Percentiles rank a stretch among this genome's conserved stretches.
Evolutionary conservation across 805 yeast genomes (phyloP).

Genomic region (Myxozyma udenii): DNA sequence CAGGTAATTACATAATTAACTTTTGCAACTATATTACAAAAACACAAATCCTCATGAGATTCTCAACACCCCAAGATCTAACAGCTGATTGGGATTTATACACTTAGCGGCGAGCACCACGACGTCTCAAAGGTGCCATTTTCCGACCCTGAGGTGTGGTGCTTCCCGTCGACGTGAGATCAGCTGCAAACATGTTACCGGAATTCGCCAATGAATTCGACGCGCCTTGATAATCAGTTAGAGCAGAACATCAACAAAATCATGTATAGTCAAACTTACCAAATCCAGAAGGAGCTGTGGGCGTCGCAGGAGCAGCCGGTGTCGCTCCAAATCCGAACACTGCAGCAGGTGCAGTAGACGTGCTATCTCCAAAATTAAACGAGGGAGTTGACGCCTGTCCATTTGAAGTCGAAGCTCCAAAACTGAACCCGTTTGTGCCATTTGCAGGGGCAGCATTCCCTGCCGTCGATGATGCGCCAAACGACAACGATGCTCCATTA

Average conservation of each 20-base stretch:
- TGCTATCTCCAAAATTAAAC: conserved; percentile 7
- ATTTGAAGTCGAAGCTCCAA: conserved; percentile 1
- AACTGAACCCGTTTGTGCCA: neutral
- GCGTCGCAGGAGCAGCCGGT: conserved; percentile 6
- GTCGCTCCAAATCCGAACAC: conserved; percentile 27
- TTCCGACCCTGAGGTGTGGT: conserved; percentile 22
- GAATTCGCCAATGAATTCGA: neutral
- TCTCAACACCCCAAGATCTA: too few species aligned
- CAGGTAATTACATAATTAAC: too few species aligned
- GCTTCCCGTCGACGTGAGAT: conserved; percentile 12
- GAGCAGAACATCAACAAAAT: neutral
- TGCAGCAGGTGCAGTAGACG: conserved; percentile 16
- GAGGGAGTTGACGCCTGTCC: conserved; percentile 2
- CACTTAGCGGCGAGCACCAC: conserved; percentile 12
- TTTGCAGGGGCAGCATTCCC: neutral
- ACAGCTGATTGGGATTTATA: too few species aligned
- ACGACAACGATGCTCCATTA: conserved; percentile 1
- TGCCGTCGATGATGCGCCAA: neutral
- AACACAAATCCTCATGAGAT: too few species aligned
- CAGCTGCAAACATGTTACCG: conserved; percentile 21
- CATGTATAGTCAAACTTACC: neutral
- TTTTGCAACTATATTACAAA: too few species aligned
- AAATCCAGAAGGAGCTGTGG: conserved; percentile 1
- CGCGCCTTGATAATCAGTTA: neutral
- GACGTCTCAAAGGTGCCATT: conserved; percentile 25